Base-by-base conservation (phyloP, 805 yeast species). In the Candida vartiovaarae region DNA sequence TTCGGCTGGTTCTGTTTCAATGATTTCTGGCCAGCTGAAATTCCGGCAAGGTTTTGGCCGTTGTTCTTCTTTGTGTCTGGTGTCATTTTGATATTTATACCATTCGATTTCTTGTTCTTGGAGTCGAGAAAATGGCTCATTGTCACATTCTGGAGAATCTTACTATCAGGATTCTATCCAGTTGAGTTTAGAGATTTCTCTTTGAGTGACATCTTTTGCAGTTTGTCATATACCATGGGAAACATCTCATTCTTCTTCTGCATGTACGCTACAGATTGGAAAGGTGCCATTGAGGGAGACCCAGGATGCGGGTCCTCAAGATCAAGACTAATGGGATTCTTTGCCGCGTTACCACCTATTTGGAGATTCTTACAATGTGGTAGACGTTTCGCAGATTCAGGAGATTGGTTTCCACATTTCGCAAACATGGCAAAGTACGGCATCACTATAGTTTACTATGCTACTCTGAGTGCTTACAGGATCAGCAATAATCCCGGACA, bases 171-270 rank as follows among this genome's bases (percentile, higher is more conserved):
- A 0, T 69, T 89, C 35, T 93, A 83, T 56, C 96, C 98, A 0
- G 97, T 93, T 42, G 98, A 91, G 64, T 93, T 93, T 59, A 74
- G 90, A 44, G 99, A 93, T 63, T 91, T 93, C 70, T 88, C 87
- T 60, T 50, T 91, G 38, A 99, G 98, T 23, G 99, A 93, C 63
- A 81, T 93, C 29, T 68, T 91, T 41, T 85, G 95, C 63, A 84
- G 95, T 28, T 69, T 93, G 55, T 85, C 96, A 1, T 93, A 93
- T 64, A 75, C 96, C 0, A 68, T 88, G 67, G 84, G 96, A 5
- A 91, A 90, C 52, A 65, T 86, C 36, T 84, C 95, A 2, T 77
- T 89, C 62, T 89, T 88, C 65, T 80, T 87, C 53, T 93, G 99
- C 60, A 67, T 88, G 25, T 90, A 87, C 59, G 74, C 81, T 1